Evolutionary conservation across 371 early-diverging fungal genomes (phyloP).

Genomic region (Mucor mucedo): DNA sequence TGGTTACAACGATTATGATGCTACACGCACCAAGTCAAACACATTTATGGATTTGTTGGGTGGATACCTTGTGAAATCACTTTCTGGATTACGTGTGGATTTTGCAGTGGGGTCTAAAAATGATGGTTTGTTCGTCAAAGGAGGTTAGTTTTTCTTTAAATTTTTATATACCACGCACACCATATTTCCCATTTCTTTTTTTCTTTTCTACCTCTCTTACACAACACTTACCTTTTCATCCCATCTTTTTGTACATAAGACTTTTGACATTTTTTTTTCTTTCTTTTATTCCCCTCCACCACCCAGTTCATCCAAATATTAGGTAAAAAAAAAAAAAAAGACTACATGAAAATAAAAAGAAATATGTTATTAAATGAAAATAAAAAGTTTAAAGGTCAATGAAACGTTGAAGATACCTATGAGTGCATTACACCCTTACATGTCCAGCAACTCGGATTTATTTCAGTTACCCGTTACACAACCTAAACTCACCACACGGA

Average conservation of each 20-base stretch:
- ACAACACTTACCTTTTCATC: constrained; percentile 2
- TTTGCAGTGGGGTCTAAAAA: constrained; percentile 33
- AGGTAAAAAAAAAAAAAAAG: constrained; percentile 9
- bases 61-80: constrained; percentile 51
- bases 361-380: neutral
- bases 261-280: constrained; percentile 1
- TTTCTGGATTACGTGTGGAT: constrained; percentile 55
- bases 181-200: too few relatives aligned
- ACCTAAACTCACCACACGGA: neutral
- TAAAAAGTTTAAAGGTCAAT: constrained; percentile 8
- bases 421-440: constrained; percentile 2
- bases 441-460: constrained; percentile 1
- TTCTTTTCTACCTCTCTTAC: too few relatives aligned
- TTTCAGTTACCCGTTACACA: constrained; percentile 9
- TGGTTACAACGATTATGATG: constrained; percentile 20
- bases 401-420: constrained; percentile 8
- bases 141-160: constrained; percentile 49
- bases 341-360: neutral
- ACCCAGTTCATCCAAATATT: constrained; percentile 1
- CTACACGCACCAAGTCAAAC: constrained; percentile 16
- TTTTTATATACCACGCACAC: neutral
- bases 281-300: neutral
- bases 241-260: neutral
- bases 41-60: constrained; percentile 45
- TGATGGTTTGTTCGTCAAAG: constrained; percentile 47